Evolutionary conservation across 2,329 filamentous ascomycete species (phyloP), one percentile per base, ranked within the genome.

Genomic region (Aspergillus fischeri): DNA sequence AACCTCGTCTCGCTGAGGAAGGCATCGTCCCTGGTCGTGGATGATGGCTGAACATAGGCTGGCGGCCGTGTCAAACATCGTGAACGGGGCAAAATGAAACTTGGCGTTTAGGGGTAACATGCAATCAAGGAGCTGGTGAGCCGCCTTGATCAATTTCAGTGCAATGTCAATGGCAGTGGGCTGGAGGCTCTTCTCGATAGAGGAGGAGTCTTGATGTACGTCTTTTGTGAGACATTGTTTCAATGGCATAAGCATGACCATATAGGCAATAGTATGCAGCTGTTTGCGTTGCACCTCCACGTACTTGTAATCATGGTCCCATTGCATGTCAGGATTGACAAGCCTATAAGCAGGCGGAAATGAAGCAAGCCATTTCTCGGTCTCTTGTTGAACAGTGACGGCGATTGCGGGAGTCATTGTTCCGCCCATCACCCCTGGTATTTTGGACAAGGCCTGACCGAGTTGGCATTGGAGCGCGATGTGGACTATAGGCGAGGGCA

Each of bases 51-150:
- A 82, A 67, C 79, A 82, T 4, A 83, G 65, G 20, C 81, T 70
- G 0, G 81, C 78, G 0, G 80, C 75, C 0, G 78, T 80, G 58
- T 83, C 80, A 49, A 83, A 83, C 32, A 82, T 76, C 47, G 73
- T 72, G 55, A 82, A 83, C 0, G 80, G 69, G 5, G 80, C 75
- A 52, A 80, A 75, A 60, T 82, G 78, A 45, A 80, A 81, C 38
- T 79, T 81, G 5, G 76, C 73, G 48, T 81, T 78, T 11, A 76
- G 67, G 0, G 78, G 78, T 38, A 77, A 62, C 11, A 66, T 55
- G 7, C 63, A 71, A 20, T 78, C 68, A 52, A 81, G 80, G 9
- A 82, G 73, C 14, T 66, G 62, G 24, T 72, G 72, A 4, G 79
- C 70, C 1, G 72, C 68, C 2, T 65, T 58, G 58, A 83, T 74